These are phyloP conservation scores for Didymella glomerata DNA, from an alignment of 2,329 filamentous ascomycete species.

Conservation along the genomic window DNA sequence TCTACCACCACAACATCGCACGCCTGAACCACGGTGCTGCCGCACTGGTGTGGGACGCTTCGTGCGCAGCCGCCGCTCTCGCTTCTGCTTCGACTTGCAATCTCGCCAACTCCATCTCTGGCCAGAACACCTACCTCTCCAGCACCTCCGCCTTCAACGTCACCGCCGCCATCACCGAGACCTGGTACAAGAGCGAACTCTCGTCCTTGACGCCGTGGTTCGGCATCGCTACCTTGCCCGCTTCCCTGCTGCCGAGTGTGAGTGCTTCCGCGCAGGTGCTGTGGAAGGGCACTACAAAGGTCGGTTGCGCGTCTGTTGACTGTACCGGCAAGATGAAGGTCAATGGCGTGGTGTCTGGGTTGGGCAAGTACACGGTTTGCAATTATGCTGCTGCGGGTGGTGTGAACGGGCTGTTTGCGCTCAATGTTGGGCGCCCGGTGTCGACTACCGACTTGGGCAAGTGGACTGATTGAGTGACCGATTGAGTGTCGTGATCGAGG, in stretches of 20 bases:
- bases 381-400: not conserved
- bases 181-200: conserved; percentile 89
- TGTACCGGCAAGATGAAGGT: conserved; percentile 2
- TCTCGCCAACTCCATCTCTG: conserved; percentile 49
- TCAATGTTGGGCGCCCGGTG: not conserved
- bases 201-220: not conserved
- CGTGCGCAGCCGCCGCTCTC: conserved; percentile 53
- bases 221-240: not conserved
- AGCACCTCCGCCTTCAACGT: conserved; percentile 62
- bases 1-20: conserved; percentile 85
- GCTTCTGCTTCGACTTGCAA: not conserved
- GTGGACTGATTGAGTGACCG: conserved; percentile 1
- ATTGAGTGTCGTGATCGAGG: not conserved
- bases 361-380: conserved; percentile 2
- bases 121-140: conserved; percentile 88
- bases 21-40: conserved; percentile 80
- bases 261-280: not conserved
- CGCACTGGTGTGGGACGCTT: conserved; percentile 72
- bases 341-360: not conserved
- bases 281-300: conserved; percentile 2
- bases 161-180: conserved; percentile 74
- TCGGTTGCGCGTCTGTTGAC: conserved; percentile 4
- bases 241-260: not conserved
- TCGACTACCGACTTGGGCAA: not conserved
- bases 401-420: not conserved